Evolutionary conservation across 768 basidiomycete genomes (phyloP).

Genomic region (Galerina sulciceps): DNA sequence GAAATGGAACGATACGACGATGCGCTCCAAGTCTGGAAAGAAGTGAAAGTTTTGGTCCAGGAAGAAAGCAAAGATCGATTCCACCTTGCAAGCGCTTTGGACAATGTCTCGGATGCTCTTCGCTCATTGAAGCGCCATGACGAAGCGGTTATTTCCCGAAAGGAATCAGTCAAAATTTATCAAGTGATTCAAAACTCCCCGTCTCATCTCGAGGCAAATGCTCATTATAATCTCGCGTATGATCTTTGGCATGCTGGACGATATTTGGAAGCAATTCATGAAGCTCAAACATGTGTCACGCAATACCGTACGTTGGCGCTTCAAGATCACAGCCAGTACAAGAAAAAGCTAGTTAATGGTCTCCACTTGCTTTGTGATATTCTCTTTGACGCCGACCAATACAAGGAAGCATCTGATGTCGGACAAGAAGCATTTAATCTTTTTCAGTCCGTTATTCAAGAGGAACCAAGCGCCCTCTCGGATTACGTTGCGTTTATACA

Average conservation of each 20-base stretch:
- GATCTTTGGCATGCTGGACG: slow-evolving; percentile 3
- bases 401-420: background rate
- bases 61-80: background rate
- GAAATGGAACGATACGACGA: background rate
- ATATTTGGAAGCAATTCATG: background rate
- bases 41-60: background rate
- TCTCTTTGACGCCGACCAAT: background rate
- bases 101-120: background rate
- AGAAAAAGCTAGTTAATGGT: background rate
- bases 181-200: background rate
- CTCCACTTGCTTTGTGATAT: background rate
- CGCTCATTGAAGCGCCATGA: background rate
- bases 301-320: slow-evolving; percentile 8
- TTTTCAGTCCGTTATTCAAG: background rate
- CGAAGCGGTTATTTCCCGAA: slow-evolving; percentile 1
- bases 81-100: background rate
- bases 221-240: slow-evolving; percentile 5
- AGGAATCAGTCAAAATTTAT: background rate
- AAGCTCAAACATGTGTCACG: background rate
- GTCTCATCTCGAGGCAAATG: background rate
- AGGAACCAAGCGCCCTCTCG: background rate
- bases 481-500: background rate
- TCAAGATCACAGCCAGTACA: background rate
- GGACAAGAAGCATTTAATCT: slow-evolving; percentile 4
- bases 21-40: background rate